These are phyloP conservation scores for Penicillium psychrosexuale DNA, from an alignment of 2,329 filamentous ascomycete genomes.

Conservation along the genomic window DNA sequence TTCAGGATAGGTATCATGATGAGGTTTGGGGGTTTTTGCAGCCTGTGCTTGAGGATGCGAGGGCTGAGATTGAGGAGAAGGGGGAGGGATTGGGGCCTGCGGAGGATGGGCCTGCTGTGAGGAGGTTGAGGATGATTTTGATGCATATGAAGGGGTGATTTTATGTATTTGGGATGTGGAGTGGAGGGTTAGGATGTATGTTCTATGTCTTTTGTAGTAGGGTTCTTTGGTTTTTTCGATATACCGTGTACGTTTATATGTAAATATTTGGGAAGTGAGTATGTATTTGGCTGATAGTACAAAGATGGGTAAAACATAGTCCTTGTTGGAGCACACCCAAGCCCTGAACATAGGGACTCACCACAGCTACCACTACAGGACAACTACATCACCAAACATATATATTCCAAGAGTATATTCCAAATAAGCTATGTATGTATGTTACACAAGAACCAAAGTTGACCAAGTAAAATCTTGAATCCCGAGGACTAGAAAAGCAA, in stretches of 20 bases:
- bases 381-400: not conserved
- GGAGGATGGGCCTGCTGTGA: conserved; percentile 36
- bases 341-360: too few species aligned
- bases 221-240: not conserved
- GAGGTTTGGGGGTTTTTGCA: conserved; percentile 67
- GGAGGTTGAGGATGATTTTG: conserved; percentile 41
- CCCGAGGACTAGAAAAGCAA: not conserved
- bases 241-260: not conserved
- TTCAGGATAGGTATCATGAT: conserved; percentile 47
- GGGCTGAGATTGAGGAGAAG: conserved; percentile 51
- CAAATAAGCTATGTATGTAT: conserved; percentile 5
- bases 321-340: too few species aligned
- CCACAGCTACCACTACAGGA: not conserved
- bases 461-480: not conserved
- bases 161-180: not conserved
- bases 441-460: conserved; percentile 5
- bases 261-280: not conserved
- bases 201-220: not conserved
- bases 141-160: conserved; percentile 34
- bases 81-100: conserved; percentile 7
- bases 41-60: conserved; percentile 56
- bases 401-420: conserved; percentile 2
- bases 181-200: not conserved
- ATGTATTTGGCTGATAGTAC: not conserved
- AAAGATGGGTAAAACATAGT: too few species aligned